phyloP scores from a whole-genome alignment of 2,329 filamentous ascomycete species.

The Capronia americana region DNA sequence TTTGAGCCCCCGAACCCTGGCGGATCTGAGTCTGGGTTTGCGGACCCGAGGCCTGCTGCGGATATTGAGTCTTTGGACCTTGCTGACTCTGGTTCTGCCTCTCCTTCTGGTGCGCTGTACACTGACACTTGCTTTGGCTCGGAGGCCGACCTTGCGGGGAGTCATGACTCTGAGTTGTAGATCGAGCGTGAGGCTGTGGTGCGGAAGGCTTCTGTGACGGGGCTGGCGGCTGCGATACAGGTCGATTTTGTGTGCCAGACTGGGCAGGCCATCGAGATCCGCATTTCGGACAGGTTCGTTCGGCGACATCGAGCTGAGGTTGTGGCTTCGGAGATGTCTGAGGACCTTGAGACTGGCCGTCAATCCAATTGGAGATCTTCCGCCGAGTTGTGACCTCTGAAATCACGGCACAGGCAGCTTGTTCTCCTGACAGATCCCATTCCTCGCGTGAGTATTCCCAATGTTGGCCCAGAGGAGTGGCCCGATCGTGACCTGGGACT shows the following conservation, averaged over 20 bases:
- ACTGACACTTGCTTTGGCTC: not conserved
- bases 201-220: not conserved
- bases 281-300: not conserved
- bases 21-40: not conserved
- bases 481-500: not conserved
- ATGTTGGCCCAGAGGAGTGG: not conserved
- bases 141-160: not conserved
- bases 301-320: not conserved
- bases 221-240: too few species aligned
- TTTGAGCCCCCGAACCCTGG: not conserved
- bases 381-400: not conserved
- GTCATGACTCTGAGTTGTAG: not conserved
- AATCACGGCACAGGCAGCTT: not conserved
- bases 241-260: not conserved
- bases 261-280: not conserved
- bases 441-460: not conserved
- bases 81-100: not conserved
- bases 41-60: not conserved
- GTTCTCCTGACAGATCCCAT: not conserved
- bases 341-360: not conserved
- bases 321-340: not conserved
- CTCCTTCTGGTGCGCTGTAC: not conserved
- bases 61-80: not conserved
- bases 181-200: not conserved
- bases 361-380: not conserved